Evolutionary conservation across 2,329 filamentous ascomycete genomes (phyloP), one percentile per base, ranked within the genome.

Genomic region (Phyllosticta citriasiana): DNA sequence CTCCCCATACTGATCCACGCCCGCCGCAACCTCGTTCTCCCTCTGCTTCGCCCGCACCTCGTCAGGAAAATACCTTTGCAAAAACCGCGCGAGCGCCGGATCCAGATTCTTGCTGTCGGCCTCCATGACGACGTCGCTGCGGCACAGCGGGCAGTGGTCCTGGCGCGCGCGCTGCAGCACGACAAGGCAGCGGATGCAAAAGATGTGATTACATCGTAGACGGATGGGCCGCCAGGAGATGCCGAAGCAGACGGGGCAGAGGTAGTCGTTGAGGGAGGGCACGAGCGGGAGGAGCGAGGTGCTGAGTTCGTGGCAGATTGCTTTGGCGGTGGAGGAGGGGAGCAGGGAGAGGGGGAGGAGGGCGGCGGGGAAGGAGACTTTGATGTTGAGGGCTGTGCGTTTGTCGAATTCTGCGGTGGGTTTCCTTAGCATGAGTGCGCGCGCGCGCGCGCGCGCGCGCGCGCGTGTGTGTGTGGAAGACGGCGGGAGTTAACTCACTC

Each of bases 211-310:
- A 72, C 91, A 96, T 14, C 82, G 80, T 35, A 95, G 78, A 25
- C 86, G 83, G n/a, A 96, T 84, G 0, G 91, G 91, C 66, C 89
- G 84, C 79, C 88, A 94, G n/a, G 87, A 84, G 62, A 96, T 84
- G 53, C 82, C 83, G 67, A 87, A 86, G 74, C 91, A 94, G 63
- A 94, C 84, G 1, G 90, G 89, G 67, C 90, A 95, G 8, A 86
- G 79, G 73, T 91, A 93, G 73, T 95, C 91, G 68, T 91, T 86
- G n/a, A 94, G 74, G 67, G 91, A 89, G 0, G 91, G 91, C 6
- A 95, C 86, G 53, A 88, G 79, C 10, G 82, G 82, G 19, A 95
- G 79, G 3, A 96, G 80, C 63, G 91, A 84, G 33, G 84, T 82
- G 1, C 87, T 86, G 64, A 96, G 83, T 67, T 88, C 83, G 24